Conservation (phyloP, 257 asterid genomes). For the Scutellaria baicalensis region DNA sequence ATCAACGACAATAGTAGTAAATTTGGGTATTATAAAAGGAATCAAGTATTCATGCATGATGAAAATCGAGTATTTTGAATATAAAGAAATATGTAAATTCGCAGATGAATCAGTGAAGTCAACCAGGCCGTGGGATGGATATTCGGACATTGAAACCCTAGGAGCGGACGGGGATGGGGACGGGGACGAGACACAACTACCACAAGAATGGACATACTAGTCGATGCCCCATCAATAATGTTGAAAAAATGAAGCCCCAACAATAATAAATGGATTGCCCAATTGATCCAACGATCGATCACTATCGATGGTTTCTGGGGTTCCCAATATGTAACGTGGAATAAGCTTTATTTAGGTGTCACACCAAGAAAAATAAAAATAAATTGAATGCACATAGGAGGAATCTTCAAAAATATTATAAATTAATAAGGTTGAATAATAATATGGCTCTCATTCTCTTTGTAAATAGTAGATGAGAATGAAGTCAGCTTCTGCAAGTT, state of each 20-base stretch:
- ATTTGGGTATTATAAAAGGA: too few relatives aligned
- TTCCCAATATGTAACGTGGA: neutral
- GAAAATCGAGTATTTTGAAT: too few relatives aligned
- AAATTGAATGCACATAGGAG: neutral
- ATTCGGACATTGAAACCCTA: neutral
- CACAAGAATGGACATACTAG: slow-evolving; percentile 42
- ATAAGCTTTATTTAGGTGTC: neutral
- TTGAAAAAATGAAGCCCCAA: neutral
- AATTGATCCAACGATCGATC: too few relatives aligned
- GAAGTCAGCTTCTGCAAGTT: slow-evolving; percentile 6
- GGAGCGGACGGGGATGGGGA: neutral
- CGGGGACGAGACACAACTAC: slow-evolving; percentile 19
- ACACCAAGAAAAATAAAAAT: neutral
- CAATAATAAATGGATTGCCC: neutral
- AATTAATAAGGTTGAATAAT: neutral
- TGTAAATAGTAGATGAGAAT: slow-evolving; percentile 12
- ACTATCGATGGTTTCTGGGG: neutral
- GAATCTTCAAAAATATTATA: neutral
- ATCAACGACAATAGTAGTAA: too few relatives aligned
- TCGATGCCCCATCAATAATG: neutral
- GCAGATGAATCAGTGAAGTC: neutral
- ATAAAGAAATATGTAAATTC: neutral
- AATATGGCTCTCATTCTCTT: neutral
- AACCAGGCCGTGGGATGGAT: neutral
- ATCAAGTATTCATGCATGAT: too few relatives aligned